phyloP scores from a whole-genome alignment of 1,139 yeast genomes.

The Debaryomyces sp. region DNA sequence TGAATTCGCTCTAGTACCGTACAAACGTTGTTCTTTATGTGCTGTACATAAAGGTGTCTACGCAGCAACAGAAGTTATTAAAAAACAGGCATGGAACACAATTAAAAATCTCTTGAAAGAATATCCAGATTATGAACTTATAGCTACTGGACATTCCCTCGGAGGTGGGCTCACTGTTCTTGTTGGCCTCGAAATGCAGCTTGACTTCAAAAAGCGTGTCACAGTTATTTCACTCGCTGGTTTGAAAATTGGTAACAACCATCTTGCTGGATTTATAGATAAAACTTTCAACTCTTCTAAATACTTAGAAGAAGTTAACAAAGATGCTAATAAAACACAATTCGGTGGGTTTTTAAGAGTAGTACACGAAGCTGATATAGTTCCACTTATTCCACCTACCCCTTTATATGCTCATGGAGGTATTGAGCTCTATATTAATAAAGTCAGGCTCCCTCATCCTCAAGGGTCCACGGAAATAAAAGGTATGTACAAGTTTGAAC shows the following conservation, averaged over 20 bases:
- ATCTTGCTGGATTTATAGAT: not conserved
- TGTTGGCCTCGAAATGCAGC: conserved; percentile 1
- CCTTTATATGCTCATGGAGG: conserved; percentile 4
- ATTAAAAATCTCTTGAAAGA: not conserved
- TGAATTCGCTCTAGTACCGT: conserved; percentile 1
- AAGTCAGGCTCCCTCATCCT: conserved; percentile 1
- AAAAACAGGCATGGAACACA: not conserved
- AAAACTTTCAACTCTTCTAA: not conserved
- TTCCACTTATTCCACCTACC: conserved; percentile 4
- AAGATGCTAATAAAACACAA: not conserved
- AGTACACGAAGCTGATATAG: conserved; percentile 3
- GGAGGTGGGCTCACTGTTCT: conserved; percentile 3
- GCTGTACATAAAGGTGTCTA: conserved; percentile 2
- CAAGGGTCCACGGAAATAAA: not conserved
- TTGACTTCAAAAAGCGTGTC: conserved; percentile 1
- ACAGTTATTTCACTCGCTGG: conserved; percentile 5
- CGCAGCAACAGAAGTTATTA: not conserved
- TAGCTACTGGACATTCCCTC: conserved; percentile 6
- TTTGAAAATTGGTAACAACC: conserved; percentile 3
- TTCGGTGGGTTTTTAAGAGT: conserved; percentile 3
- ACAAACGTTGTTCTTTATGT: conserved; percentile 1
- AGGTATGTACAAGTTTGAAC: conserved; percentile 1
- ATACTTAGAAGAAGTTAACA: not conserved
- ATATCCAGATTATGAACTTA: conserved; percentile 5
- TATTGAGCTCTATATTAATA: conserved; percentile 5